phyloP scores from a whole-genome alignment of 352 stramenopile species.

The Phytopythium montanum region DNA sequence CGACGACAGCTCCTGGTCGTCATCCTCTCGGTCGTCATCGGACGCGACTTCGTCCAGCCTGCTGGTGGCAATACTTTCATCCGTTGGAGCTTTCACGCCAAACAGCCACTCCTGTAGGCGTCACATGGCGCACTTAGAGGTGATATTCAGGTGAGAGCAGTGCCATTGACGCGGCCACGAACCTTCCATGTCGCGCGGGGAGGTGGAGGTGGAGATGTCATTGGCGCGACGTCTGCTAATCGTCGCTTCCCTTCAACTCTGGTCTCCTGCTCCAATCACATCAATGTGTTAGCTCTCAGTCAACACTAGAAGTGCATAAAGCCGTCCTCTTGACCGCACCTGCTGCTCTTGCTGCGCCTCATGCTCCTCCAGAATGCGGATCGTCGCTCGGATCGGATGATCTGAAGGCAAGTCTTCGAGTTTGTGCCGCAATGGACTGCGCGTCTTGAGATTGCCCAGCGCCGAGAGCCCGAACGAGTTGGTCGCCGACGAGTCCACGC shows the following conservation, averaged over 20 bases:
- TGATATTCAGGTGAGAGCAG: neutral
- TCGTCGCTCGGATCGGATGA: constrained; percentile 47
- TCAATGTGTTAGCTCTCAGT: neutral
- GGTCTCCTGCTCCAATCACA: neutral
- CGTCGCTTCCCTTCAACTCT: neutral
- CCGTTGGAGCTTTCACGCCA: neutral
- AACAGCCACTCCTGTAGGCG: constrained; percentile 21
- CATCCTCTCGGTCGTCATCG: constrained; percentile 13
- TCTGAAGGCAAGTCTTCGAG: constrained; percentile 50
- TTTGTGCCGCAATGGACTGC: constrained; percentile 60
- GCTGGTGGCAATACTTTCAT: neutral
- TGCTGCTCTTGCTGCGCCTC: constrained; percentile 11
- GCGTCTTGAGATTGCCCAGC: constrained; percentile 55
- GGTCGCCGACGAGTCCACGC: constrained; percentile 32
- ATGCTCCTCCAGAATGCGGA: constrained; percentile 40
- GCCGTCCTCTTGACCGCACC: neutral
- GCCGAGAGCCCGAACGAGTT: constrained; percentile 52
- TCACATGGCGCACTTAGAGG: neutral
- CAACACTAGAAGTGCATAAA: neutral
- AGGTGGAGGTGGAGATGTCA: neutral
- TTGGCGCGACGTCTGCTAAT: neutral
- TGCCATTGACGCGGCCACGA: neutral
- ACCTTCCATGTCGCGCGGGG: neutral
- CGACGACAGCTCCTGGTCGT: constrained; percentile 12
- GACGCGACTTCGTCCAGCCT: constrained; percentile 12